Evolutionary conservation across 306 rosid species (phyloP).

Genomic region (Mimosa bimucronata): DNA sequence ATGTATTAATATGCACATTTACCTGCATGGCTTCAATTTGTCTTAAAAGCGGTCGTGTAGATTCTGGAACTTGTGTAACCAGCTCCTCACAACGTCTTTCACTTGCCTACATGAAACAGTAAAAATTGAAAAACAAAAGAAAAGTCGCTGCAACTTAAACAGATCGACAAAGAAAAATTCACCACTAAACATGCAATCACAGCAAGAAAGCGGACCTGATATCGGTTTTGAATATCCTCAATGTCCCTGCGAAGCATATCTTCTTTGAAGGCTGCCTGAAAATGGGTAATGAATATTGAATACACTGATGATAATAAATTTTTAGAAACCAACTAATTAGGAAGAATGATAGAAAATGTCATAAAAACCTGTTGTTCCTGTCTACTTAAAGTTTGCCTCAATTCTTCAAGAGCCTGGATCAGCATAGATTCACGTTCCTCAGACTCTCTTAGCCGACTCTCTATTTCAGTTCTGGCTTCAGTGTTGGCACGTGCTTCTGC

Average conservation of each 20-base stretch:
- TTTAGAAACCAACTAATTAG: slow-evolving; percentile 31
- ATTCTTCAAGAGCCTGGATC: slow-evolving; percentile 93
- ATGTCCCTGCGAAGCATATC: slow-evolving; percentile 88
- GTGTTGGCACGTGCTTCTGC: slow-evolving; percentile 92
- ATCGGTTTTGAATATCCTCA: slow-evolving; percentile 95
- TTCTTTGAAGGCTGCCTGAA: slow-evolving; percentile 91
- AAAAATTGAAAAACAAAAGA: slow-evolving; percentile 35
- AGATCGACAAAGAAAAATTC: slow-evolving; percentile 37
- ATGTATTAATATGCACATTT: slow-evolving; percentile 25
- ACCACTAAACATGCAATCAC: slow-evolving; percentile 30
- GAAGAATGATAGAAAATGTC: slow-evolving; percentile 34
- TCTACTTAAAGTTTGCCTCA: slow-evolving; percentile 92
- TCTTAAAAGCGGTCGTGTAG: slow-evolving; percentile 96
- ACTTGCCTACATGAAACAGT: slow-evolving; percentile 73
- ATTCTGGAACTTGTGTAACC: slow-evolving; percentile 96
- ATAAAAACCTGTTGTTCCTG: slow-evolving; percentile 91
- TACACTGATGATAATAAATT: slow-evolving; percentile 18
- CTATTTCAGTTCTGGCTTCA: slow-evolving; percentile 95
- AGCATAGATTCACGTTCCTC: slow-evolving; percentile 96
- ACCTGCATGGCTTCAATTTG: slow-evolving; percentile 99
- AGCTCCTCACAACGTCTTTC: slow-evolving; percentile 98
- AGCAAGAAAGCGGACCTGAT: slow-evolving; percentile 67
- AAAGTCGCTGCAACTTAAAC: slow-evolving; percentile 19
- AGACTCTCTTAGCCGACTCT: slow-evolving; percentile 82
- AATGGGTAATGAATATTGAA: slow-evolving; percentile 16